Base-by-base conservation (phyloP, 2,329 filamentous ascomycete species). In the Malbranchea cinnamomea region DNA sequence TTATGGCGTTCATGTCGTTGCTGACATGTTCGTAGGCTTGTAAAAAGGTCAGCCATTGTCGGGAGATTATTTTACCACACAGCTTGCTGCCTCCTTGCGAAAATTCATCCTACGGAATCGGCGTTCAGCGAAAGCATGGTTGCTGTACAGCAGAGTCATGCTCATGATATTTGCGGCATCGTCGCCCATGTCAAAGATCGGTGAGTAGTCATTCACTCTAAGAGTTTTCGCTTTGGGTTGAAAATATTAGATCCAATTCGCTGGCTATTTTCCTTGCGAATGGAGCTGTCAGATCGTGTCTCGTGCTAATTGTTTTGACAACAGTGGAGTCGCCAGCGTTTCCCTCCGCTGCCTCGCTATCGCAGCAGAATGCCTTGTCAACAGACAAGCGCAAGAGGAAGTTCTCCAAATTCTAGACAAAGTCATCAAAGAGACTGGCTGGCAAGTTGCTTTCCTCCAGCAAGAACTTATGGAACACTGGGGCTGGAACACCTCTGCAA, bases 21-120 rank as follows among this genome's bases (percentile, higher is more conserved):
- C 33, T 31, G 12, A 28, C 5, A 9, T 10, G 28, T 27, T 6
- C 29, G 23, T 35, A 81, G 76, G 82, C 63, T 92, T 30, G 74
- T 87, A 44, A 89, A 89, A 53, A 71, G 80, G 33, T 69, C 80
- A 3, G 80, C 82, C 3, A 75, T 89, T 18, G 70, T 92, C 15
- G 82, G 80, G 3, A 72, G 82, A 26, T 63, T 94, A 6, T 84
- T 93, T 50, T 94, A 91, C 48, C 85, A 94, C 48, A 89, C 81
- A 0, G 75, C 80, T 13, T 77, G 87, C 56, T 78, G 80, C 39
- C 59, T 94, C 19, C 67, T 94, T 4, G 72, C 79, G 3, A 80
- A 87, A 41, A 75, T 75, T 13, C 78, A 93, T 48, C 85, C 85
- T 0, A 65, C 74, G 21, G 61, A 68, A 7, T 59, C 66, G 5